phyloP scores from a whole-genome alignment of 257 asterid genomes.

The Gentiana macrophylla region DNA sequence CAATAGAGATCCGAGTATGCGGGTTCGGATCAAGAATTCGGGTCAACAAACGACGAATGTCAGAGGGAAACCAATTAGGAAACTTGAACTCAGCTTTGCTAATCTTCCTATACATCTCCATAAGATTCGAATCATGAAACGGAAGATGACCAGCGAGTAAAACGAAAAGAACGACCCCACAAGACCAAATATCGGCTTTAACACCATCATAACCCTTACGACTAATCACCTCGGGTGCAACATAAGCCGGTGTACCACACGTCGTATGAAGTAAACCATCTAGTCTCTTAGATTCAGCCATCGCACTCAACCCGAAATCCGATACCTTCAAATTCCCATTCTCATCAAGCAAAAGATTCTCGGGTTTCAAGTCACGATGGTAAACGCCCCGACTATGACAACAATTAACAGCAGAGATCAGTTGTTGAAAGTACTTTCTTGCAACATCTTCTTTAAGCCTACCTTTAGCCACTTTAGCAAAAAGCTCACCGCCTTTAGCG shows the following conservation, averaged over 20 bases:
- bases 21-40: constrained; percentile 75
- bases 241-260: constrained; percentile 81
- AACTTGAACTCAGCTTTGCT: constrained; percentile 38
- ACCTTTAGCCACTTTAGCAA: constrained; percentile 55
- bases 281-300: constrained; percentile 35
- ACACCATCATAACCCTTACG: constrained; percentile 62
- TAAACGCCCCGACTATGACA: constrained; percentile 67
- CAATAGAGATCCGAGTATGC: constrained; percentile 37
- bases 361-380: constrained; percentile 77
- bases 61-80: constrained; percentile 57
- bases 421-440: constrained; percentile 55
- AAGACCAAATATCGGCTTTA: constrained; percentile 75
- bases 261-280: constrained; percentile 82
- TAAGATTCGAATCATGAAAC: constrained; percentile 46
- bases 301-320: constrained; percentile 75
- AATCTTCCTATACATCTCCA: constrained; percentile 62
- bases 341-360: constrained; percentile 65
- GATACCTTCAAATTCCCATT: constrained; percentile 55
- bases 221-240: constrained; percentile 67
- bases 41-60: constrained; percentile 34
- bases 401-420: constrained; percentile 45
- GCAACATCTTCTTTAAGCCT: constrained; percentile 53
- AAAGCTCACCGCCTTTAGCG: constrained; percentile 83
- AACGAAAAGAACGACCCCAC: constrained; percentile 68
- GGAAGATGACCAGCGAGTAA: constrained; percentile 66